Evolutionary conservation across 306 rosid genomes (phyloP).

Genomic region (Myrica gale): DNA sequence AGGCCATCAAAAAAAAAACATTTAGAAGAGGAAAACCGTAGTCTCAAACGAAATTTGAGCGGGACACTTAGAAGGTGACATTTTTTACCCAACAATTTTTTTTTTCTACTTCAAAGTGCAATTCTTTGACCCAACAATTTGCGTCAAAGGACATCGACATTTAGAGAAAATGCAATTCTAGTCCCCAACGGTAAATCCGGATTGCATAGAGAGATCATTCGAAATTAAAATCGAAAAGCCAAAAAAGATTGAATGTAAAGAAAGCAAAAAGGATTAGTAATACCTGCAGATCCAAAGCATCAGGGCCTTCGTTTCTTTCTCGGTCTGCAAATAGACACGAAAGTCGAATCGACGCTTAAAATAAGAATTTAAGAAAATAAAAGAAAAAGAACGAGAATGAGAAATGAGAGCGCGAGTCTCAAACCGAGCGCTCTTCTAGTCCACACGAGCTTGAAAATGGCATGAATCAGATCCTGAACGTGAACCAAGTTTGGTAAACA

Average conservation of each 20-base stretch:
- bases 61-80: background rate
- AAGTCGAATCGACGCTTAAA: background rate
- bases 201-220: too few species aligned
- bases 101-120: background rate
- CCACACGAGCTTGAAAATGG: conserved; percentile 80
- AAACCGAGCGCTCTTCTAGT: conserved; percentile 61
- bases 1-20: background rate
- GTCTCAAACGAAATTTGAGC: background rate
- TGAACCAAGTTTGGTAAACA: background rate
- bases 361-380: background rate
- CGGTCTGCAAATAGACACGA: conserved; percentile 51
- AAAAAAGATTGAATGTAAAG: background rate
- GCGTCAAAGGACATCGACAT: background rate
- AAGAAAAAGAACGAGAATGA: background rate
- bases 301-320: conserved; percentile 41
- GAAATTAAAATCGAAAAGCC: too few species aligned
- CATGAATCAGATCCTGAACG: conserved; percentile 60
- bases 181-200: background rate
- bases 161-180: background rate
- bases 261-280: background rate
- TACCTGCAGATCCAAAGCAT: conserved; percentile 62
- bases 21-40: background rate
- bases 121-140: background rate
- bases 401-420: background rate
- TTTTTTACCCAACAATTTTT: background rate